Percentiles rank a stretch among this genome's conserved stretches.
These are phyloP conservation scores for Lentinula detonsa DNA, from an alignment of 768 basidiomycete species.

Conservation along the genomic window DNA sequence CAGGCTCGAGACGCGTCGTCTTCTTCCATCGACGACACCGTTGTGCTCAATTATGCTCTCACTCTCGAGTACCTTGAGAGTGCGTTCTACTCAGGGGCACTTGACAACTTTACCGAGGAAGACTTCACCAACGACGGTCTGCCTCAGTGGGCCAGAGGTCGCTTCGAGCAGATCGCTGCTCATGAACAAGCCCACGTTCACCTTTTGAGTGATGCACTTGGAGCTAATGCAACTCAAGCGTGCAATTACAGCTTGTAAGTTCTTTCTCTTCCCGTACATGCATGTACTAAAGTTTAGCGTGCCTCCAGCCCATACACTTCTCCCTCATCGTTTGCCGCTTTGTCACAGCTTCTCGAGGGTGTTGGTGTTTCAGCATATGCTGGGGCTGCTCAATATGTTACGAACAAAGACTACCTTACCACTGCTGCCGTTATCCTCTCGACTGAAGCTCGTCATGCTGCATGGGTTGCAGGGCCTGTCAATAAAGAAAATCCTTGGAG, in stretches of 20 bases:
- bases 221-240: slow-evolving; percentile 31
- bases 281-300: not conserved
- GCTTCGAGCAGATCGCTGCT: slow-evolving; percentile 43
- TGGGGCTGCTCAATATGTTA: slow-evolving; percentile 38
- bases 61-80: slow-evolving; percentile 39
- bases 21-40: not conserved
- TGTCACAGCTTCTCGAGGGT: slow-evolving; percentile 47
- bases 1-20: not conserved
- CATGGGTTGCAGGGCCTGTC: slow-evolving; percentile 51
- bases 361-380: slow-evolving; percentile 40
- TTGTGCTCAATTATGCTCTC: not conserved
- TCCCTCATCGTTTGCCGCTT: slow-evolving; percentile 41
- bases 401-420: slow-evolving; percentile 32
- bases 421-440: slow-evolving; percentile 42
- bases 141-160: slow-evolving; percentile 39
- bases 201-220: slow-evolving; percentile 41
- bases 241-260: slow-evolving; percentile 62
- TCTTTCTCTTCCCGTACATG: not conserved
- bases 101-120: slow-evolving; percentile 35
- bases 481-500: slow-evolving; percentile 46
- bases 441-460: slow-evolving; percentile 58
- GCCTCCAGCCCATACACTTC: slow-evolving; percentile 34
- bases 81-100: slow-evolving; percentile 37
- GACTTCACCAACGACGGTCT: slow-evolving; percentile 45
- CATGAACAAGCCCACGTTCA: slow-evolving; percentile 53